Evolutionary conservation across 495 filamentous ascomycete species (phyloP), one percentile per base, ranked within the genome.

Genomic region (Chlorociboria aeruginascens): DNA sequence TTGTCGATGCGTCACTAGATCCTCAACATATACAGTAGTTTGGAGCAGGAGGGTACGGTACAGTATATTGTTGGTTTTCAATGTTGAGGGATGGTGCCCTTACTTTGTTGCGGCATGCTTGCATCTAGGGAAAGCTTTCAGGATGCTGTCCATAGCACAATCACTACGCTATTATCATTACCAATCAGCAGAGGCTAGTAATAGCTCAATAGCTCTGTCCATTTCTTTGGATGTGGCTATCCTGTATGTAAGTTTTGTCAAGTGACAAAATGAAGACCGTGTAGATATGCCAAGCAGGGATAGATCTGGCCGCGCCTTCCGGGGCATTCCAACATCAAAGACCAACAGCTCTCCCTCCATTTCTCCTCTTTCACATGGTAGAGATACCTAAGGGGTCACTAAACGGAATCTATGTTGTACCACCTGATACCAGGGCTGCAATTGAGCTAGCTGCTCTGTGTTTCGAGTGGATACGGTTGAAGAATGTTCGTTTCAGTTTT

Each of bases 241-340:
- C 20, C 36, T 44, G 39, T 38, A 45, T 53, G 33, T 29, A 41
- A 35, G 32, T 25, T 33, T 32, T 17, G 51, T 53, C 51, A 48
- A 53, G 51, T 48, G 51, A 49, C 40, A 45, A 40, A n/a, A 10
- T 8, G 33, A 8, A 14, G 17, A 25, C 48, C 36, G 25, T 33
- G 20, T 34, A 29, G 48, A 20, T 16, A 31, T 20, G 31, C 16
- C 2, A 12, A 3, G 7, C 39, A 29, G 10, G 8, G 4, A 34
- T 16, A 35, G n/a, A 8, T 17, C 8, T n/a, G 13, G 36, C 36
- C 16, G 36, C n/a, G 36, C 36, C 36, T 4, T 25, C 20, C 20
- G 20, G 20, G 20, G n/a, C 36, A 39, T 14, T 17, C 13, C 10
- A 39, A 8, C 1, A 16, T 12, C n/a, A 16, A 17, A 39, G 36